Percentiles rank a stretch among this genome's conserved stretches.
phyloP scores from a whole-genome alignment of 176 grass and related monocot genomes.

The Eremochloa ophiuroides region DNA sequence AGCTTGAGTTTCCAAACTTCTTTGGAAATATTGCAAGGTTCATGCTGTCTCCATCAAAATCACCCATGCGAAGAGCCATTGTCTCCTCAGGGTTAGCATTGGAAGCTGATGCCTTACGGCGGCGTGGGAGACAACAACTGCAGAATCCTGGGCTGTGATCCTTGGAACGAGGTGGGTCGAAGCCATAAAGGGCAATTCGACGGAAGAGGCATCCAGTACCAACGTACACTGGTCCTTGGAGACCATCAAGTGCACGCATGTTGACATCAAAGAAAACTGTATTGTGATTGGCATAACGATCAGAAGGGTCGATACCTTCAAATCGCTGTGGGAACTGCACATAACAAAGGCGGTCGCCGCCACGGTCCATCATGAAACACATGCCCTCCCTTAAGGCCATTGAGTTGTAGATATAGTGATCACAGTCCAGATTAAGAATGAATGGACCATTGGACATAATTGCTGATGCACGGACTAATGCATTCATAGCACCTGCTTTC shows the following conservation, averaged over 20 bases:
- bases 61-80: constrained; percentile 80
- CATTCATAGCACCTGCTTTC: constrained; percentile 98
- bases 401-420: constrained; percentile 96
- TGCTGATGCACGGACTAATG: constrained; percentile 90
- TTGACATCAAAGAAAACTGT: constrained; percentile 98
- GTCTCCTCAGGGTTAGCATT: constrained; percentile 63
- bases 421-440: constrained; percentile 97
- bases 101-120: constrained; percentile 37
- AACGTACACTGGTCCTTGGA: constrained; percentile 92
- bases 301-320: constrained; percentile 94
- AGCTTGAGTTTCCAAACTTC: constrained; percentile 92
- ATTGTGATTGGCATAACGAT: constrained; percentile 96
- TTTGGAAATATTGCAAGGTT: constrained; percentile 79
- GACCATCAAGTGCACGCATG: constrained; percentile 97
- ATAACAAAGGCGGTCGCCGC: constrained; percentile 83
- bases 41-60: constrained; percentile 72
- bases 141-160: constrained; percentile 64
- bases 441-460: constrained; percentile 97
- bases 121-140: constrained; percentile 63
- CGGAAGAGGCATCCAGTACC: constrained; percentile 98
- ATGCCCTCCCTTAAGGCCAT: constrained; percentile 80
- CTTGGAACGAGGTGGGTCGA: constrained; percentile 81
- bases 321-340: constrained; percentile 95
- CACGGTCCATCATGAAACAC: constrained; percentile 99
- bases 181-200: constrained; percentile 90